Percentiles rank a stretch among this genome's conserved stretches.
These are phyloP conservation scores for Gloeopeniophorella convolvens DNA, from an alignment of 768 basidiomycete species.

Conservation along the genomic window DNA sequence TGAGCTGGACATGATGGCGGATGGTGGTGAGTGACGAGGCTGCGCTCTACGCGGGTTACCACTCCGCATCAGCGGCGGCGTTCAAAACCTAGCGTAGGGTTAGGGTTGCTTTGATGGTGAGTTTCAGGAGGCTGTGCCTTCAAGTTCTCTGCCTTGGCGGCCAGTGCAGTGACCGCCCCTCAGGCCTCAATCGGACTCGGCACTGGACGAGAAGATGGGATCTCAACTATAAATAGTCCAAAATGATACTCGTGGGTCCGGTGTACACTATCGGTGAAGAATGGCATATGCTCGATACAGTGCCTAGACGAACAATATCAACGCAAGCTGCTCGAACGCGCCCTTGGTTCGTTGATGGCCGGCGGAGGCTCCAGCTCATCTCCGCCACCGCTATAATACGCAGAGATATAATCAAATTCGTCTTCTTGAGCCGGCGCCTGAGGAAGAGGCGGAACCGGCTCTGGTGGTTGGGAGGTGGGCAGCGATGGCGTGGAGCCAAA, in stretches of 20 bases:
- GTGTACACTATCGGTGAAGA: not conserved
- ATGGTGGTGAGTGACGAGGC: not conserved
- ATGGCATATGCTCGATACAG: not conserved
- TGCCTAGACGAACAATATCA: not conserved
- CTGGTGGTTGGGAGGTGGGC: slow-evolving; percentile 1
- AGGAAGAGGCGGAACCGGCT: slow-evolving; percentile 10
- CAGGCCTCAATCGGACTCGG: too few species aligned
- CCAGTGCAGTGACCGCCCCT: too few species aligned
- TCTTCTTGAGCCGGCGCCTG: slow-evolving; percentile 31
- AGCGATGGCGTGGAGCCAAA: slow-evolving; percentile 2
- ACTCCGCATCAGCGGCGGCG: not conserved
- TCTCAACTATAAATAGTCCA: too few species aligned
- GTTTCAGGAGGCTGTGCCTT: too few species aligned
- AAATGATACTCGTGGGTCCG: too few species aligned
- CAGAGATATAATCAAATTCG: slow-evolving; percentile 52
- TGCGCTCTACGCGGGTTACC: too few species aligned
- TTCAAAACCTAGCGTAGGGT: slow-evolving; percentile 5
- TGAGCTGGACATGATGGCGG: slow-evolving; percentile 18
- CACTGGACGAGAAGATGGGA: too few species aligned
- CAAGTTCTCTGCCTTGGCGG: too few species aligned
- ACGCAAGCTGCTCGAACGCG: slow-evolving; percentile 4
- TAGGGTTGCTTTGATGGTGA: too few species aligned
- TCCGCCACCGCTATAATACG: slow-evolving; percentile 32
- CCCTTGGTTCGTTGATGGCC: not conserved
- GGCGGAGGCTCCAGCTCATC: not conserved